Base-by-base conservation (phyloP, 2,329 filamentous ascomycete genomes). In the Drechslerella coelobrocha region DNA sequence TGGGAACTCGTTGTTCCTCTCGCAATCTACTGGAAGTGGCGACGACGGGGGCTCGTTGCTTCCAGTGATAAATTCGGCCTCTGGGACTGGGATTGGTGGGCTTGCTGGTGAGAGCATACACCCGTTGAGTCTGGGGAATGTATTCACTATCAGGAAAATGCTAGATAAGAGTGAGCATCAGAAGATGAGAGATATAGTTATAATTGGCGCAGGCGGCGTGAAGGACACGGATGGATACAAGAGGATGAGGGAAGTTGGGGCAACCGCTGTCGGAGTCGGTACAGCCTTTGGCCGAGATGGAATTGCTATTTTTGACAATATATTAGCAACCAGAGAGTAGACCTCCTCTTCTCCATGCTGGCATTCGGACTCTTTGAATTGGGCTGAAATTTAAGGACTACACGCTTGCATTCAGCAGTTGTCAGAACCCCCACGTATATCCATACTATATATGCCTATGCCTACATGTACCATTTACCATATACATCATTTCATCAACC, bases 121-220 rank as follows among this genome's bases (percentile, higher is more conserved):
- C 78, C 86, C 89, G 0, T 79, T 93, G 0, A 87, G 89, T 0
- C 78, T 93, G 27, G 90, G 90, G 0, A 93, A 92, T 74, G 89
- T 92, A 29, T 81, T 81, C n/a, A 87, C 84, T 0, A 82, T 93
- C n/a, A 79, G 86, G 19, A 78, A 77, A 19, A 76, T 89, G 78
- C 77, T 92, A 14, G 84, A 88, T 73, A 53, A 48, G 23, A 65
- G 60, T 51, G 78, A 79, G 31, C 75, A 81, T 12, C 75, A 80
- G 0, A 66, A 78, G 61, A 78, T 90, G 51, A 78, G 78, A 8
- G 80, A 83, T n/a, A 80, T 92, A 23, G 80, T 81, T 14, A 81
- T 92, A 27, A 86, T 92, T 61, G 90, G 90, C 0, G 84, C 90
- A 0, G 90, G 90, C 0, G 90, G 90, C 1, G 89, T 92, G 0